These are phyloP conservation scores for Globisporangium cederbergense DNA, from an alignment of 352 stramenopile genomes.

Conservation along the genomic window DNA sequence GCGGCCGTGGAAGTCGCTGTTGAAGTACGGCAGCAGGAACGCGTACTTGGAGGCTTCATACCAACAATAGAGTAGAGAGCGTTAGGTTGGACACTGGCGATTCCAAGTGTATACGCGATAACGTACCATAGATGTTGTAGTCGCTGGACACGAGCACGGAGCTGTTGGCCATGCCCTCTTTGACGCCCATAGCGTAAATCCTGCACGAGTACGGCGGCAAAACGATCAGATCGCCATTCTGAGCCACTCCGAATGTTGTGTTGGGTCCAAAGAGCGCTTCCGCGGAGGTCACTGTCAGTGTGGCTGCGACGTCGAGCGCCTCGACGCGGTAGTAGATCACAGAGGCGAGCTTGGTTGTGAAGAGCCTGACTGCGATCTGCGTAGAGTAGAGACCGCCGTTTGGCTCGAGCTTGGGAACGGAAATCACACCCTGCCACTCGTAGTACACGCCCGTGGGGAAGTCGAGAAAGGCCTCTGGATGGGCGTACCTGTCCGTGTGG, in stretches of 20 bases:
- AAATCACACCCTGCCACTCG: slow-evolving; percentile 64
- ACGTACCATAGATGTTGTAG: slow-evolving; percentile 60
- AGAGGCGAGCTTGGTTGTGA: slow-evolving; percentile 49
- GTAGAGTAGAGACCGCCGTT: slow-evolving; percentile 55
- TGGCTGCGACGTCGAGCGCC: slow-evolving; percentile 10
- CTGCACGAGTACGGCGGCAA: slow-evolving; percentile 56
- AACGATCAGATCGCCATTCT: slow-evolving; percentile 44
- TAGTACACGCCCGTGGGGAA: slow-evolving; percentile 74
- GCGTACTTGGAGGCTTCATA: slow-evolving; percentile 61
- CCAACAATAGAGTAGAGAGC: neutral
- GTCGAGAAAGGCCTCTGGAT: slow-evolving; percentile 60
- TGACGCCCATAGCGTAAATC: slow-evolving; percentile 59
- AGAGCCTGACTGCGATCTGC: slow-evolving; percentile 47
- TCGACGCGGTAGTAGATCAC: slow-evolving; percentile 59
- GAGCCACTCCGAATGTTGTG: slow-evolving; percentile 26
- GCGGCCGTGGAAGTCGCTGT: slow-evolving; percentile 57
- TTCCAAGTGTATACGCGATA: neutral
- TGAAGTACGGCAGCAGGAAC: slow-evolving; percentile 72
- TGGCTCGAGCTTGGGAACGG: slow-evolving; percentile 47
- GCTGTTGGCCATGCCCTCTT: slow-evolving; percentile 58
- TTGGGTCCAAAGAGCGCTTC: slow-evolving; percentile 24
- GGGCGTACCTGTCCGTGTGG: slow-evolving; percentile 60
- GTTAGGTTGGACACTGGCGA: neutral
- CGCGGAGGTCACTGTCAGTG: slow-evolving; percentile 8
- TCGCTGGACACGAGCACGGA: slow-evolving; percentile 40